phyloP scores from a whole-genome alignment of 768 basidiomycete genomes.

The Psilocybe sp. region DNA sequence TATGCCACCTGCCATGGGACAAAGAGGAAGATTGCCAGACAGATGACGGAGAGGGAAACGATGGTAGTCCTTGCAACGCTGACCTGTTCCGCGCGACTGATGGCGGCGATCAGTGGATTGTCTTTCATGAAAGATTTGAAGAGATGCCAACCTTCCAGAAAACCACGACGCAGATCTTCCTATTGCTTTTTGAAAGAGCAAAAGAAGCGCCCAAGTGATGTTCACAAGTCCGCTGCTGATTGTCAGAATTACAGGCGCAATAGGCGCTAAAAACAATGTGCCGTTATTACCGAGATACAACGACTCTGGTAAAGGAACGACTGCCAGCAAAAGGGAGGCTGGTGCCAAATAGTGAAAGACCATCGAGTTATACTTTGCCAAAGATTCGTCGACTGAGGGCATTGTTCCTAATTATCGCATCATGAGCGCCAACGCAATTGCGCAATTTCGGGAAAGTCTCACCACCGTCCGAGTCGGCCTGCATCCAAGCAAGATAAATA shows the following conservation, averaged over 20 bases:
- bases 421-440: background rate
- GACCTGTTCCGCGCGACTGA: constrained; percentile 30
- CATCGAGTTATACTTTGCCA: constrained; percentile 38
- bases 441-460: constrained; percentile 10
- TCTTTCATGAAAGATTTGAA: background rate
- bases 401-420: constrained; percentile 30
- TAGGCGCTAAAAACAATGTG: constrained; percentile 39
- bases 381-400: constrained; percentile 48
- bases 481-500: constrained; percentile 52
- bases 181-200: constrained; percentile 45
- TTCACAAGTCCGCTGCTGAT: constrained; percentile 64
- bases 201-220: constrained; percentile 55
- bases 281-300: constrained; percentile 62
- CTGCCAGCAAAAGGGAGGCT: constrained; percentile 40
- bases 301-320: constrained; percentile 55
- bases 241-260: constrained; percentile 59
- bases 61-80: constrained; percentile 46
- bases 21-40: constrained; percentile 64
- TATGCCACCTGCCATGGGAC: constrained; percentile 94
- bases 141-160: constrained; percentile 32
- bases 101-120: background rate
- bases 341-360: constrained; percentile 41
- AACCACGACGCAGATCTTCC: constrained; percentile 26
- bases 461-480: constrained; percentile 25
- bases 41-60: constrained; percentile 58